Conservation (phyloP, 805 yeast species). For the Saturnispora galanensis region DNA sequence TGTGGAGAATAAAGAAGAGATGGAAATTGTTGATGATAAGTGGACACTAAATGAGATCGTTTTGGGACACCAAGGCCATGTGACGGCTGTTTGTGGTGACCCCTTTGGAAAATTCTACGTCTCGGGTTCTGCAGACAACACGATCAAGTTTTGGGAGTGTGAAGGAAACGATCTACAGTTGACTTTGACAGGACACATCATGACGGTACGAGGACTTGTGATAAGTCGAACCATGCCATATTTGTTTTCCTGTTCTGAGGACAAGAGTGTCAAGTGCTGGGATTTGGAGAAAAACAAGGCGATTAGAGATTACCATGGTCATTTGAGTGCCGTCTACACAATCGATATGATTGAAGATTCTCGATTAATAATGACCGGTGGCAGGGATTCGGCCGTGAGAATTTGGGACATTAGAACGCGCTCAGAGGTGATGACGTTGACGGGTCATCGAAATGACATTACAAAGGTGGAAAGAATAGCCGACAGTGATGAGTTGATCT, state of each 20-base stretch:
- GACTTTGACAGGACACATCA: constrained; percentile 81
- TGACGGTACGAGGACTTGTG: constrained; percentile 74
- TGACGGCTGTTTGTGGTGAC: constrained; percentile 70
- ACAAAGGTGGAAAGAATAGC: constrained; percentile 57
- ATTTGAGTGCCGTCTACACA: constrained; percentile 79
- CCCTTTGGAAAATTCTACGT: constrained; percentile 88
- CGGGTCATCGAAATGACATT: constrained; percentile 75
- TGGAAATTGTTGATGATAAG: constrained; percentile 24
- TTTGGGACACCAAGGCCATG: constrained; percentile 92
- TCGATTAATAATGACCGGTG: constrained; percentile 77
- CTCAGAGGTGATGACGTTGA: constrained; percentile 59
- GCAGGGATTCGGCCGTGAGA: constrained; percentile 76
- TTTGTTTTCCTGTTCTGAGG: constrained; percentile 87
- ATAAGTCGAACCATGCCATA: constrained; percentile 76
- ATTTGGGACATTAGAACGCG: constrained; percentile 92
- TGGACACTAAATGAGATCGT: constrained; percentile 71
- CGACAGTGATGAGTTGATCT: constrained; percentile 76
- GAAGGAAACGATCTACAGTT: constrained; percentile 60
- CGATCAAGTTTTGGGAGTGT: constrained; percentile 87
- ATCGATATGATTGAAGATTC: constrained; percentile 81
- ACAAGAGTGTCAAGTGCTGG: constrained; percentile 90
- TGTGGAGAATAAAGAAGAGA: neutral
- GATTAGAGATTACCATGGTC: constrained; percentile 88
- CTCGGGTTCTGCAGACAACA: constrained; percentile 82
- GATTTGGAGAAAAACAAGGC: constrained; percentile 81